Evolutionary conservation across 192 early-diverging fungal species (phyloP).

Genomic region (Coemansia asiatica): DNA sequence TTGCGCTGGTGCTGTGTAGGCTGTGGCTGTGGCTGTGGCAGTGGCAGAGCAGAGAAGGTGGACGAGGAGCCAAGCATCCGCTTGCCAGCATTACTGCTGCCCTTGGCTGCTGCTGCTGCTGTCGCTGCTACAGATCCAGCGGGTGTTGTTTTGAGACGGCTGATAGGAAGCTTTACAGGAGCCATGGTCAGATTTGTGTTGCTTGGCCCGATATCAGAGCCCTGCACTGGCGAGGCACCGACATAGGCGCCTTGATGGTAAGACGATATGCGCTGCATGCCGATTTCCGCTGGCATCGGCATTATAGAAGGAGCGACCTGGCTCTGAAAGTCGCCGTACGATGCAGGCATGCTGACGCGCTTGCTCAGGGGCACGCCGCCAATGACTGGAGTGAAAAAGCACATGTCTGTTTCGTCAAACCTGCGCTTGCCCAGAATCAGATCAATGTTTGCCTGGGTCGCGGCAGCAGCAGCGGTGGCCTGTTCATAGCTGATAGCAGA

Average conservation of each 20-base stretch:
- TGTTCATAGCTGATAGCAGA: conserved; percentile 10
- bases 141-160: conserved; percentile 15
- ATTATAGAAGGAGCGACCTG: conserved; percentile 2
- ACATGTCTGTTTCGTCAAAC: conserved; percentile 12
- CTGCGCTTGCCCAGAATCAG: conserved; percentile 32
- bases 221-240: neutral
- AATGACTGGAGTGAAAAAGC: conserved; percentile 9
- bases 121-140: neutral
- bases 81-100: neutral
- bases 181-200: neutral
- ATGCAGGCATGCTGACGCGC: conserved; percentile 46
- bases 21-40: conserved; percentile 4
- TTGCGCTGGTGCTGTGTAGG: conserved; percentile 69
- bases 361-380: conserved; percentile 47
- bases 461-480: neutral
- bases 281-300: conserved; percentile 24
- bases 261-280: conserved; percentile 46
- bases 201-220: neutral
- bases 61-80: neutral
- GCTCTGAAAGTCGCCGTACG: conserved; percentile 13
- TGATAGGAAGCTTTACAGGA: conserved; percentile 15
- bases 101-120: neutral
- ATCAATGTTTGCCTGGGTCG: conserved; percentile 5
- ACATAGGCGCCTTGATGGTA: conserved; percentile 22
- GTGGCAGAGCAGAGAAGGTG: neutral